Conservation (phyloP, 2,329 filamentous ascomycete genomes). For the Colletotrichum musicola region DNA sequence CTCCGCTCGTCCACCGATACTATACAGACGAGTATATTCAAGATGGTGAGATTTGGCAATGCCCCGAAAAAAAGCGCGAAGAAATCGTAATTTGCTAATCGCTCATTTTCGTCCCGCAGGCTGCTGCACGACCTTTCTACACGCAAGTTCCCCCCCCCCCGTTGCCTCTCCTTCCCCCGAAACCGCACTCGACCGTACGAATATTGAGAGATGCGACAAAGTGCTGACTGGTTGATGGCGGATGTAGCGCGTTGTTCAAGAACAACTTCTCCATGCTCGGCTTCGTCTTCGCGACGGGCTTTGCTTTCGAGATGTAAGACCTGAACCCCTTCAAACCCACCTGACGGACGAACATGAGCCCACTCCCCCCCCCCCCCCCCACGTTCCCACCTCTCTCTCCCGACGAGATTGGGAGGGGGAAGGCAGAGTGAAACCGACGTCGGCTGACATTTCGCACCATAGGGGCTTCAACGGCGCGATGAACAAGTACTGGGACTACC, state of each 20-base stretch:
- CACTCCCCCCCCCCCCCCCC: too few species aligned
- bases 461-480: slow-evolving; percentile 87
- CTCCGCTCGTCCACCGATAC: slow-evolving; percentile 14
- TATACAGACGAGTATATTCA: slow-evolving; percentile 41
- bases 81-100: slow-evolving; percentile 48
- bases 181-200: background rate
- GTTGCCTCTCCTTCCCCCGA: too few species aligned
- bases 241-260: slow-evolving; percentile 81
- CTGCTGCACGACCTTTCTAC: slow-evolving; percentile 53
- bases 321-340: slow-evolving; percentile 7
- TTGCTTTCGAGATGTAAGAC: slow-evolving; percentile 92
- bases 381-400: background rate
- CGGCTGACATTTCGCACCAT: slow-evolving; percentile 39
- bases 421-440: background rate
- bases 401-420: too few species aligned
- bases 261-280: slow-evolving; percentile 90
- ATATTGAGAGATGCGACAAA: background rate
- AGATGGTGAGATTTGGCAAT: slow-evolving; percentile 50
- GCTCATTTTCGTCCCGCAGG: slow-evolving; percentile 48
- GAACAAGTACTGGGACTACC: slow-evolving; percentile 88
- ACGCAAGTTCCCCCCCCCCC: slow-evolving; percentile 50
- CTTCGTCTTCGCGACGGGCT: slow-evolving; percentile 87
- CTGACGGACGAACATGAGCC: too few species aligned
- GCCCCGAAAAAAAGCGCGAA: background rate
- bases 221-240: slow-evolving; percentile 18